Evolutionary conservation across 164 flowering plant species (phyloP).

Genomic region (Liriodendron chinense): DNA sequence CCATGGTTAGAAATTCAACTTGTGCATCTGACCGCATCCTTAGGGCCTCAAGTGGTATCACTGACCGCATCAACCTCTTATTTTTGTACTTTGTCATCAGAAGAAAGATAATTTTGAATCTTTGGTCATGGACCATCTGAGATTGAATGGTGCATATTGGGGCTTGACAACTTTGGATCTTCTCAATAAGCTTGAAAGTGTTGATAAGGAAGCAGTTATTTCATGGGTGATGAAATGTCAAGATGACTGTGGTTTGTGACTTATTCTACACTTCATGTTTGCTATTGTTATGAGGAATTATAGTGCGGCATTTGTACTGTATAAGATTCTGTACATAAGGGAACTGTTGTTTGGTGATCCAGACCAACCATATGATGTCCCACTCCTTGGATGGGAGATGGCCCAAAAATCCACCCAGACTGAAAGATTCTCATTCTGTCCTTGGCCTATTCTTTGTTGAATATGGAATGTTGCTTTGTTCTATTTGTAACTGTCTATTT

Average conservation of each 20-base stretch:
- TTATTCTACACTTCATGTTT: neutral
- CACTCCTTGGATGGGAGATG: no score
- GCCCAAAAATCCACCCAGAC: no score
- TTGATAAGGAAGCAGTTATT: constrained; percentile 66
- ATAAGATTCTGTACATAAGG: no score
- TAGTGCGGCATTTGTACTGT: no score
- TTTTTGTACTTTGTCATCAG: constrained; percentile 23
- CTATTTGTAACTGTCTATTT: neutral
- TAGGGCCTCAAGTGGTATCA: neutral
- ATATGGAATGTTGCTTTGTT: neutral
- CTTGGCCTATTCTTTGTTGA: no score
- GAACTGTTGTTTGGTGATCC: no score
- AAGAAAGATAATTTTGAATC: constrained; percentile 73
- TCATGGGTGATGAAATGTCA: constrained; percentile 86
- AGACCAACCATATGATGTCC: no score
- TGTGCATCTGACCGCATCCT: neutral
- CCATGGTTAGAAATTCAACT: neutral
- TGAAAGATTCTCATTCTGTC: no score
- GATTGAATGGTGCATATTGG: constrained; percentile 94
- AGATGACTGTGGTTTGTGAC: constrained; percentile 71
- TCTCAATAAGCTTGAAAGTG: constrained; percentile 58
- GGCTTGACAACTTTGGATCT: constrained; percentile 83
- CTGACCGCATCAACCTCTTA: neutral
- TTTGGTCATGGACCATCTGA: constrained; percentile 81
- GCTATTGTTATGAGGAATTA: neutral